A percentile compares a stretch with the other conserved stretches of the same genome.
These are phyloP conservation scores for Rhodotorula babjevae DNA, from an alignment of 768 basidiomycete species.

Conservation along the genomic window DNA sequence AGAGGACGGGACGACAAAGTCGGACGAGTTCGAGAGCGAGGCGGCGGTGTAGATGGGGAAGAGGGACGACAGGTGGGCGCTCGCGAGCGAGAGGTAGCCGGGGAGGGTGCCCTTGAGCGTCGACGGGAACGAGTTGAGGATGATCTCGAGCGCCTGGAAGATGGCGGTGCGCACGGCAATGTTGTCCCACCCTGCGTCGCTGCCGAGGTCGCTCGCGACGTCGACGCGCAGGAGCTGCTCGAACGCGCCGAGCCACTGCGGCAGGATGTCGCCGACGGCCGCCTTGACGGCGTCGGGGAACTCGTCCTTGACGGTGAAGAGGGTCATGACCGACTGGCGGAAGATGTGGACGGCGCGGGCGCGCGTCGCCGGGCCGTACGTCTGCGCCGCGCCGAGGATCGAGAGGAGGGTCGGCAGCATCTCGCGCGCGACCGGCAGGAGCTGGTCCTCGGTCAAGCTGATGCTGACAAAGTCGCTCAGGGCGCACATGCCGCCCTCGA, in stretches of 20 bases:
- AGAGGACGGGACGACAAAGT: constrained; percentile 52
- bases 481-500: constrained; percentile 95
- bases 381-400: constrained; percentile 65
- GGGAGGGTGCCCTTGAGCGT: constrained; percentile 55
- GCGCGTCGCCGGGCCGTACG: constrained; percentile 73
- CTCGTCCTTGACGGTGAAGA: constrained; percentile 93
- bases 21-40: constrained; percentile 46
- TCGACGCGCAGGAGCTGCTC: constrained; percentile 65
- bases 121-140: constrained; percentile 76
- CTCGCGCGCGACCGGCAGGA: constrained; percentile 81
- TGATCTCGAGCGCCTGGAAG: constrained; percentile 76
- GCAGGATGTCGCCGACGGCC: constrained; percentile 71
- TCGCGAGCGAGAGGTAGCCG: constrained; percentile 44
- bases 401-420: constrained; percentile 76
- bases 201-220: constrained; percentile 57
- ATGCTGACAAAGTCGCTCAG: constrained; percentile 90
- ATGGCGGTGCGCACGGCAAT: constrained; percentile 74
- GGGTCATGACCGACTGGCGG: constrained; percentile 76
- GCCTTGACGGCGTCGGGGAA: constrained; percentile 80
- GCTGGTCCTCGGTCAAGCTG: constrained; percentile 89
- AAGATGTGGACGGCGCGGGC: constrained; percentile 82
- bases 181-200: constrained; percentile 64
- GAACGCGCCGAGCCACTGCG: constrained; percentile 89
- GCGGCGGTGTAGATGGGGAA: constrained; percentile 50
- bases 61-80: constrained; percentile 57